Evolutionary conservation across 1,284 basidiomycete genomes (phyloP).

Genomic region (Golubevia pallescens): DNA sequence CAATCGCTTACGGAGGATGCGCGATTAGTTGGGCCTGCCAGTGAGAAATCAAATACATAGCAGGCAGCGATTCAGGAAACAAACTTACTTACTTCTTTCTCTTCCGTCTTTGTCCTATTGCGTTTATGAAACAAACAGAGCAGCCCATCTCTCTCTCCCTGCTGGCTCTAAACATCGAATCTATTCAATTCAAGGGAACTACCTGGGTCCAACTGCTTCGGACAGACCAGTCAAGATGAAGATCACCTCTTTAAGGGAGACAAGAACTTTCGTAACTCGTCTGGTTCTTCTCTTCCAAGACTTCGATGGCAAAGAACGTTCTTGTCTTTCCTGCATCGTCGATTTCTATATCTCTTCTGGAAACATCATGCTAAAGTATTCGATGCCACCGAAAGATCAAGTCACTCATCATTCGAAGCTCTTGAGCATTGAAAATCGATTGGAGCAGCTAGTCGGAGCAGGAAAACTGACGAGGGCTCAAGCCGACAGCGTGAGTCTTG

Average conservation of each 20-base stretch:
- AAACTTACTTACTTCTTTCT: neutral
- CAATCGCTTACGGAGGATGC: slow-evolving; percentile 53
- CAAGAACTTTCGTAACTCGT: slow-evolving; percentile 42
- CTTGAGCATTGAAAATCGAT: no score
- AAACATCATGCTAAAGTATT: no score
- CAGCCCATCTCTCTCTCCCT: no score
- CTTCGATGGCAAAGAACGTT: slow-evolving; percentile 23
- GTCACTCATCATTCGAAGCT: no score
- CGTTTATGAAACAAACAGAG: no score
- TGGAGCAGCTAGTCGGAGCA: no score
- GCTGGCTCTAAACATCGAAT: slow-evolving; percentile 7
- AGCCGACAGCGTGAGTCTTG: no score
- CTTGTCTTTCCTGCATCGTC: slow-evolving; percentile 27
- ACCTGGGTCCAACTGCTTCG: slow-evolving; percentile 36
- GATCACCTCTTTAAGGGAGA: slow-evolving; percentile 30
- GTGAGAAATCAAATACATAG: slow-evolving; percentile 36
- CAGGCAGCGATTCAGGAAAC: slow-evolving; percentile 13
- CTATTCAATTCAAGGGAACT: slow-evolving; percentile 41
- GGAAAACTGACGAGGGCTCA: no score
- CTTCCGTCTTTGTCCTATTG: no score
- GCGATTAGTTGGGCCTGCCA: slow-evolving; percentile 27
- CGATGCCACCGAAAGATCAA: no score
- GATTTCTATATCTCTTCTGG: slow-evolving; percentile 33
- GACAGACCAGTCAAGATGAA: slow-evolving; percentile 28
- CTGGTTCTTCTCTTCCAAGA: slow-evolving; percentile 30